Conservation (phyloP, 108 stramenopile genomes). For the Cyclostephanos tholiformis region DNA sequence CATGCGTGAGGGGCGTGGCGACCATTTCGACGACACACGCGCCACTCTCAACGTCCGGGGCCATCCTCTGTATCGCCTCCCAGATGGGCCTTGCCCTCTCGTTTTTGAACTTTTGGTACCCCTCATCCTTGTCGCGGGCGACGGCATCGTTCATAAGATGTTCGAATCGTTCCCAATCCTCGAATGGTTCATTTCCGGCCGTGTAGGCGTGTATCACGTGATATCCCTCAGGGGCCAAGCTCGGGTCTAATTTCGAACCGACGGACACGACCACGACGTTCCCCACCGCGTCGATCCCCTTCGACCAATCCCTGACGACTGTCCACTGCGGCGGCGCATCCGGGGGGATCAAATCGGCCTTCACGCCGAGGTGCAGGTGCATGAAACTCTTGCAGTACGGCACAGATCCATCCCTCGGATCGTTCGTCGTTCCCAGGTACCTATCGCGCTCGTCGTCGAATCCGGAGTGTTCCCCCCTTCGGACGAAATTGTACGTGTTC, state of each 20-base stretch:
- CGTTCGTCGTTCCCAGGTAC: conserved; percentile 67
- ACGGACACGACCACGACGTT: conserved; percentile 88
- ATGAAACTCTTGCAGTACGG: conserved; percentile 84
- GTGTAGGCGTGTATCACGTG: conserved; percentile 94
- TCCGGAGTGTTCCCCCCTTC: conserved; percentile 39
- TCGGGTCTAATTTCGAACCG: conserved; percentile 83
- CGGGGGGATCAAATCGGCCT: conserved; percentile 77
- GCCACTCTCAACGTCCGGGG: conserved; percentile 81
- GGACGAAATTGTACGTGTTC: conserved; percentile 72
- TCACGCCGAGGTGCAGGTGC: conserved; percentile 93
- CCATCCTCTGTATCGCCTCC: conserved; percentile 89
- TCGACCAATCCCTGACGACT: conserved; percentile 89
- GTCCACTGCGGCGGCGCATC: conserved; percentile 96
- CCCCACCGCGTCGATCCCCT: conserved; percentile 83
- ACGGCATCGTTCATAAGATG: conserved; percentile 69
- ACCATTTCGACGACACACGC: conserved; percentile 75
- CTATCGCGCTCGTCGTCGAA: conserved; percentile 55
- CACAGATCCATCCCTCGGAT: conserved; percentile 62
- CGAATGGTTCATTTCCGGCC: conserved; percentile 89
- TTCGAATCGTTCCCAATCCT: conserved; percentile 76
- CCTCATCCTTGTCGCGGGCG: conserved; percentile 60
- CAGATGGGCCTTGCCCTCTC: conserved; percentile 90
- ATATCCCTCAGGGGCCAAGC: conserved; percentile 86
- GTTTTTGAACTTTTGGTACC: conserved; percentile 82
- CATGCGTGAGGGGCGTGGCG: conserved; percentile 93